These are phyloP conservation scores for Penicillium nucicola DNA, from an alignment of 495 filamentous ascomycete genomes.

Conservation along the genomic window DNA sequence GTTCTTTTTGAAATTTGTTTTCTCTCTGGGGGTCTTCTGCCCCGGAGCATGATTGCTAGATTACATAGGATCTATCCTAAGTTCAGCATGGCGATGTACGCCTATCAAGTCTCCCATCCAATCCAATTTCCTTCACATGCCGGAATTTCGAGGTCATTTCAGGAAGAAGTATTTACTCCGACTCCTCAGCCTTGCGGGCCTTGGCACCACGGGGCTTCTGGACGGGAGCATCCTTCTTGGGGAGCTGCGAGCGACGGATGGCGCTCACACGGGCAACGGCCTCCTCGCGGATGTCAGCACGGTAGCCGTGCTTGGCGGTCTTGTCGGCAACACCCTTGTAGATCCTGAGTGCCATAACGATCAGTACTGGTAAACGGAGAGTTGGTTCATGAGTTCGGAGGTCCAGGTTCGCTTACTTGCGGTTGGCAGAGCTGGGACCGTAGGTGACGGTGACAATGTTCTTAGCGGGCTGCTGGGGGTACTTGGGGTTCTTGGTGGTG, in stretches of 20 bases:
- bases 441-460: conserved; percentile 61
- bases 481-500: conserved; percentile 75
- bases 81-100: conserved; percentile 24
- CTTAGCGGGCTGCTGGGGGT: conserved; percentile 64
- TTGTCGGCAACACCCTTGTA: conserved; percentile 79
- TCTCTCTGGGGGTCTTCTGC: conserved; percentile 3
- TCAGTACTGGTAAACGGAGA: conserved; percentile 10
- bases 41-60: conserved; percentile 30
- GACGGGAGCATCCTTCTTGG: conserved; percentile 71
- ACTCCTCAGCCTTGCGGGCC: conserved; percentile 69
- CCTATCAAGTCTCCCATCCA: conserved; percentile 5
- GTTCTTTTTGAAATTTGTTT: not conserved
- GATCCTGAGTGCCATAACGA: conserved; percentile 54
- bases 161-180: conserved; percentile 34
- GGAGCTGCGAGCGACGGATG: conserved; percentile 72
- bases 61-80: conserved; percentile 28
- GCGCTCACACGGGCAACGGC: conserved; percentile 87
- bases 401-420: conserved; percentile 61
- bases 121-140: conserved; percentile 11
- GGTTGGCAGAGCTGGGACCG: conserved; percentile 62
- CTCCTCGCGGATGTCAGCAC: conserved; percentile 79
- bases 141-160: conserved; percentile 7
- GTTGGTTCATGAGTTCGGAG: not conserved
- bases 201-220: conserved; percentile 75
- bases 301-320: conserved; percentile 79